phyloP scores from a whole-genome alignment of 345 rosid genomes.

The Linum usitatissimum region DNA sequence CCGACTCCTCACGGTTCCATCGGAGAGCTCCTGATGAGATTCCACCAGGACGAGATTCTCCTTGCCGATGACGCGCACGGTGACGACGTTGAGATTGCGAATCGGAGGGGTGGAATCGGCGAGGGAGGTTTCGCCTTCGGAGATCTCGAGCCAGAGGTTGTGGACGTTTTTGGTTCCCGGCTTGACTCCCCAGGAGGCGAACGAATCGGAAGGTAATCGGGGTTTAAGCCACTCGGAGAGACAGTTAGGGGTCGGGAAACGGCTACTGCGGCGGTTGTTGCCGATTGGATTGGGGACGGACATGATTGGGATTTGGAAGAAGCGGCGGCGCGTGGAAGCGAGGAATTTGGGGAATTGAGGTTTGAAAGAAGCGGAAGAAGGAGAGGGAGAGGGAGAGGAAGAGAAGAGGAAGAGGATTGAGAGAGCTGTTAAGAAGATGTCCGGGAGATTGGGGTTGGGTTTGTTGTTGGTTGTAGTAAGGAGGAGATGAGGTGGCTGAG shows the following conservation, averaged over 20 bases:
- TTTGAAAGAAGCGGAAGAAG: conserved; percentile 9
- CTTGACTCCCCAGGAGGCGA: conserved; percentile 78
- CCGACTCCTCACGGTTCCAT: conserved; percentile 57
- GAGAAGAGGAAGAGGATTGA: conserved; percentile 16
- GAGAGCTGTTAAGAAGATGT: conserved; percentile 10
- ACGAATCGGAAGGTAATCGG: conserved; percentile 67
- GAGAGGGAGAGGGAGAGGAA: background rate
- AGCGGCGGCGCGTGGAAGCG: conserved; percentile 22
- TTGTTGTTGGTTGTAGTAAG: background rate
- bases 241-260: conserved; percentile 57
- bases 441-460: background rate
- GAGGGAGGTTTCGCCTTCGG: conserved; percentile 68
- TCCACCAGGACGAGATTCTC: conserved; percentile 43
- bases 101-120: conserved; percentile 63
- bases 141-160: conserved; percentile 89
- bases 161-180: conserved; percentile 96
- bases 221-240: conserved; percentile 86
- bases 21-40: conserved; percentile 70
- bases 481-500: too few species aligned
- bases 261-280: conserved; percentile 12
- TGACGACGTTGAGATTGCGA: conserved; percentile 63
- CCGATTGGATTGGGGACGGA: conserved; percentile 19
- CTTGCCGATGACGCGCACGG: conserved; percentile 40
- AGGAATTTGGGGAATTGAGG: conserved; percentile 1
- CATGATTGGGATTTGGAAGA: conserved; percentile 39